phyloP scores from a whole-genome alignment of 148 eudicot genomes.

The Rhododendron henanense region DNA sequence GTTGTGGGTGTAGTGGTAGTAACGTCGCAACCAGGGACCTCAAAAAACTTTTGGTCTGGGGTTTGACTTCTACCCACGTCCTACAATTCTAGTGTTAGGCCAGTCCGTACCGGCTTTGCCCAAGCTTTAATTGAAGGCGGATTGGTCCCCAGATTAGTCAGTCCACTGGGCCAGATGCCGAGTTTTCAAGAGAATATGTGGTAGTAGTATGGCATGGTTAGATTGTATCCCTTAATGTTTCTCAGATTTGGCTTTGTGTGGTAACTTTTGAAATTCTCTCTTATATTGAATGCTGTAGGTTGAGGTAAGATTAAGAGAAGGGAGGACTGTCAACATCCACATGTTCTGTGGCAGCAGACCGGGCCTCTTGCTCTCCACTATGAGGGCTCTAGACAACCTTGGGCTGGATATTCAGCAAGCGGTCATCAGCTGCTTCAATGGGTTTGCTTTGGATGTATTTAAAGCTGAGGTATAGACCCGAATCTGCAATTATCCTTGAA shows the following conservation, averaged over 20 bases:
- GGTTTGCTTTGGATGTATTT: slow-evolving; percentile 85
- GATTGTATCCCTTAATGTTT: neutral
- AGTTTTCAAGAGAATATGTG: neutral
- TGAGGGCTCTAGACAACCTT: slow-evolving; percentile 73
- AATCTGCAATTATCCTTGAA: neutral
- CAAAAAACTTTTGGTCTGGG: neutral
- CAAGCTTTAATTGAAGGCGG: neutral
- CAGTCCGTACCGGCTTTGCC: neutral
- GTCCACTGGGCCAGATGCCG: neutral
- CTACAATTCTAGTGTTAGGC: neutral
- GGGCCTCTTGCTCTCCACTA: slow-evolving; percentile 69
- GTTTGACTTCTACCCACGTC: neutral
- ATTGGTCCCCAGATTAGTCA: neutral
- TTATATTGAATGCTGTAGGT: slow-evolving; percentile 35
- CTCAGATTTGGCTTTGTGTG: neutral
- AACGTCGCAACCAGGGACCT: neutral
- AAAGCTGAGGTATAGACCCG: slow-evolving; percentile 68
- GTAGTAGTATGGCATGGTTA: neutral
- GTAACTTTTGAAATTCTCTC: neutral
- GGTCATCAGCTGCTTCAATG: slow-evolving; percentile 91
- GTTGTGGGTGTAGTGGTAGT: neutral
- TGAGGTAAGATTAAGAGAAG: slow-evolving; percentile 87
- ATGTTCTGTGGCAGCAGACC: slow-evolving; percentile 85
- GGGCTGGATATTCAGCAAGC: slow-evolving; percentile 94
- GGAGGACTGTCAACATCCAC: slow-evolving; percentile 79